Conservation (phyloP, 2,329 filamentous ascomycete genomes). For the Alternaria sp. region DNA sequence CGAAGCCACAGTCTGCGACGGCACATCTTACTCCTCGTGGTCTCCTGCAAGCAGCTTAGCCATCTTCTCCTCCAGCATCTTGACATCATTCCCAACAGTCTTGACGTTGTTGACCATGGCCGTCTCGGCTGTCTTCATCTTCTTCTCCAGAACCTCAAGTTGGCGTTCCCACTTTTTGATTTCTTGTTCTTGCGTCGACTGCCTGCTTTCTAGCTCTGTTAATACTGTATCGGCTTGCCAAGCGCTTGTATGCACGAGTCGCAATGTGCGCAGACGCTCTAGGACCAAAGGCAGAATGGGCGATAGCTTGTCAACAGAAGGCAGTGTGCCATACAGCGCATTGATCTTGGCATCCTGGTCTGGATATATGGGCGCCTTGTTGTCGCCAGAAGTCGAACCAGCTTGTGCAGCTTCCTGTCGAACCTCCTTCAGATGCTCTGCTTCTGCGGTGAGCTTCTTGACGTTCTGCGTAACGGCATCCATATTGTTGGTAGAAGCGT, state of each 20-base stretch:
- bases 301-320: conserved; percentile 85
- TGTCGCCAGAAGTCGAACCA: conserved; percentile 16
- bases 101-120: conserved; percentile 81
- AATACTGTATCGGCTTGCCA: conserved; percentile 81
- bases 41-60: conserved; percentile 47
- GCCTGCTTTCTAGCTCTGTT: conserved; percentile 77
- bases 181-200: conserved; percentile 82
- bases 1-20: background rate
- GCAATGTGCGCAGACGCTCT: conserved; percentile 82
- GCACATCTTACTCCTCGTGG: conserved; percentile 12
- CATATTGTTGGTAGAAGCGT: conserved; percentile 75
- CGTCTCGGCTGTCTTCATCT: conserved; percentile 73
- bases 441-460: conserved; percentile 74
- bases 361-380: conserved; percentile 54
- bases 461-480: conserved; percentile 76
- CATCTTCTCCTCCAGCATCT: conserved; percentile 81
- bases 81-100: conserved; percentile 88
- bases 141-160: conserved; percentile 77
- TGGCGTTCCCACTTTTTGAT: conserved; percentile 87
- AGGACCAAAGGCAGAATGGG: conserved; percentile 86
- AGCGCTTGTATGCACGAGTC: conserved; percentile 85
- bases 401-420: conserved; percentile 38
- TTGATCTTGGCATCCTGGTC: conserved; percentile 89
- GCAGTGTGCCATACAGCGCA: conserved; percentile 85
- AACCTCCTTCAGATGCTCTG: conserved; percentile 72